Percentiles rank a stretch among this genome's conserved stretches.
Conservation (phyloP, 331 rosid species). For the Phaseolus coccineus region DNA sequence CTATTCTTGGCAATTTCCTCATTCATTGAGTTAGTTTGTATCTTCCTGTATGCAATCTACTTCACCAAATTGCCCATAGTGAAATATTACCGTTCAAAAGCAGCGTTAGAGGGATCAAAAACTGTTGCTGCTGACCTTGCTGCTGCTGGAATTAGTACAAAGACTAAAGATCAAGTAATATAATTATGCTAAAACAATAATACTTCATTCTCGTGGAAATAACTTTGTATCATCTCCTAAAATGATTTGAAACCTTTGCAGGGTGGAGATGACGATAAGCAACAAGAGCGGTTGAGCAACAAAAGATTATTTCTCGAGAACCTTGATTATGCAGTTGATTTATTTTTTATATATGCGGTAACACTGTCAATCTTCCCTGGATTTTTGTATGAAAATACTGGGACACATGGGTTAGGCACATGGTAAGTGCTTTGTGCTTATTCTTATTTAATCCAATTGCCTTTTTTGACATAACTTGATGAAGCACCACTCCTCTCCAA, state of each 20-base stretch:
- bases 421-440: slow-evolving; percentile 55
- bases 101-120: slow-evolving; percentile 91
- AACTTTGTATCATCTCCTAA: slow-evolving; percentile 4
- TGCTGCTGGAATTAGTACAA: slow-evolving; percentile 68
- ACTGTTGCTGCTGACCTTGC: slow-evolving; percentile 90
- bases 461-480: background rate
- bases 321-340: slow-evolving; percentile 60
- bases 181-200: slow-evolving; percentile 19
- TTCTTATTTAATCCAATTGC: background rate
- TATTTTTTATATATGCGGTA: slow-evolving; percentile 65
- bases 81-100: slow-evolving; percentile 78
- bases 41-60: slow-evolving; percentile 68
- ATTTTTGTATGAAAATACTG: slow-evolving; percentile 82
- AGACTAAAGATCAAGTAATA: slow-evolving; percentile 51
- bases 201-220: background rate
- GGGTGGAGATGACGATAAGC: slow-evolving; percentile 44
- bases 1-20: slow-evolving; percentile 71
- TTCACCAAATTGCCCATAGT: slow-evolving; percentile 81
- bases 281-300: slow-evolving; percentile 57
- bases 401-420: slow-evolving; percentile 69
- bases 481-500: no score
- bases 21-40: slow-evolving; percentile 67
- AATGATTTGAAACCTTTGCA: slow-evolving; percentile 36
- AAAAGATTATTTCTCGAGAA: slow-evolving; percentile 60
- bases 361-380: slow-evolving; percentile 87